Percentiles rank a stretch among this genome's conserved stretches.
Evolutionary conservation across 148 eudicot species (phyloP).

Genomic region (Chenopodium formosanum): DNA sequence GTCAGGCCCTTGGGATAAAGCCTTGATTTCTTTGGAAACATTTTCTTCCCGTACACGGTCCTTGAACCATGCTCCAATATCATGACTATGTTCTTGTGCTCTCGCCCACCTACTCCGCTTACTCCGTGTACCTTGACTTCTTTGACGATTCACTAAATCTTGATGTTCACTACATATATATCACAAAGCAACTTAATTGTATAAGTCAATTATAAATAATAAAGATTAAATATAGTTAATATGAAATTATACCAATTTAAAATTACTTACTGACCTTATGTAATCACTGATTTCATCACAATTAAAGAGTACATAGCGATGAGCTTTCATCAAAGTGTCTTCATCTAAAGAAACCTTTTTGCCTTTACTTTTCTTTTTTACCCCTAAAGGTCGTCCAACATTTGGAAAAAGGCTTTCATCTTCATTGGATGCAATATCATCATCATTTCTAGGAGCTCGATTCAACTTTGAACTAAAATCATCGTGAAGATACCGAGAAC

Average conservation of each 20-base stretch:
- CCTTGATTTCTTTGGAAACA: conserved; percentile 5
- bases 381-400: conserved; percentile 11
- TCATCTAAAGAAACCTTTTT: not conserved
- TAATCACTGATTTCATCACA: conserved; percentile 14
- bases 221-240: too few species aligned
- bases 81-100: conserved; percentile 5
- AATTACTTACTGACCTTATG: not conserved
- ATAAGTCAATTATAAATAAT: not conserved
- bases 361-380: not conserved
- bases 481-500: conserved; percentile 20
- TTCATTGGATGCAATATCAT: not conserved
- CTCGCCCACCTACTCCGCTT: not conserved
- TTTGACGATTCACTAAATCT: not conserved
- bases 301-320: conserved; percentile 17
- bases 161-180: not conserved
- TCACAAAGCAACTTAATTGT: not conserved
- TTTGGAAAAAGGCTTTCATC: not conserved
- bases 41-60: not conserved
- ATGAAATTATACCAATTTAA: not conserved
- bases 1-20: conserved; percentile 19
- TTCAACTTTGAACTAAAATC: conserved; percentile 15
- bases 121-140: not conserved
- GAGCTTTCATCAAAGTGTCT: not conserved
- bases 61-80: conserved; percentile 6
- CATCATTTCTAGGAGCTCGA: conserved; percentile 4